A percentile compares a stretch with the other conserved stretches of the same genome.
These are phyloP conservation scores for Parafenestella ontariensis DNA, from an alignment of 2,329 filamentous ascomycete genomes.

Conservation along the genomic window DNA sequence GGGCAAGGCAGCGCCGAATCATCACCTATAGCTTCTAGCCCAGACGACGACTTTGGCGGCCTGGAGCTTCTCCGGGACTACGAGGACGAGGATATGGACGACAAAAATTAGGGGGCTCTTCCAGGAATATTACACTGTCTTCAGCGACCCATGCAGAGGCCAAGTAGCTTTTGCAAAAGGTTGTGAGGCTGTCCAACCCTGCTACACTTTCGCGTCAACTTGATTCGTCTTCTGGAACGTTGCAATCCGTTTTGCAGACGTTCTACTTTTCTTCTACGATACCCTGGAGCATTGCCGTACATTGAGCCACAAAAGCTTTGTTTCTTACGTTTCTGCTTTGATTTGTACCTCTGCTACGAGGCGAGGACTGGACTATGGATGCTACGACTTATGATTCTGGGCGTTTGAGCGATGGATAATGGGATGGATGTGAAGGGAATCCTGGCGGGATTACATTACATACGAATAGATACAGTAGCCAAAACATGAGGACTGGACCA, in stretches of 20 bases:
- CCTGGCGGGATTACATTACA: neutral
- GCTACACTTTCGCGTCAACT: neutral
- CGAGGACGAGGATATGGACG: constrained; percentile 35
- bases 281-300: neutral
- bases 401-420: neutral
- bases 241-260: neutral
- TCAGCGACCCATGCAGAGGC: neutral
- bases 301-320: neutral
- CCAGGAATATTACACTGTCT: neutral
- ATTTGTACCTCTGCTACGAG: neutral
- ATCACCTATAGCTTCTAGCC: constrained; percentile 15
- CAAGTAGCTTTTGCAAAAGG: neutral
- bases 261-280: neutral
- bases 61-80: constrained; percentile 44
- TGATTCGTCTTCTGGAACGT: neutral
- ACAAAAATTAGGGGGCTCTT: neutral
- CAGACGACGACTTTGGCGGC: constrained; percentile 32
- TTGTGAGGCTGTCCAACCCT: neutral
- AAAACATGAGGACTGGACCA: neutral
- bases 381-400: neutral
- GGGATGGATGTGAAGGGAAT: neutral
- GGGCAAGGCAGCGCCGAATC: constrained; percentile 23
- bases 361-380: neutral
- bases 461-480: neutral
- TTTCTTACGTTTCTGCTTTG: neutral